These are phyloP conservation scores for Aureobasidium subglaciale DNA, from an alignment of 2,329 filamentous ascomycete species.

Conservation along the genomic window DNA sequence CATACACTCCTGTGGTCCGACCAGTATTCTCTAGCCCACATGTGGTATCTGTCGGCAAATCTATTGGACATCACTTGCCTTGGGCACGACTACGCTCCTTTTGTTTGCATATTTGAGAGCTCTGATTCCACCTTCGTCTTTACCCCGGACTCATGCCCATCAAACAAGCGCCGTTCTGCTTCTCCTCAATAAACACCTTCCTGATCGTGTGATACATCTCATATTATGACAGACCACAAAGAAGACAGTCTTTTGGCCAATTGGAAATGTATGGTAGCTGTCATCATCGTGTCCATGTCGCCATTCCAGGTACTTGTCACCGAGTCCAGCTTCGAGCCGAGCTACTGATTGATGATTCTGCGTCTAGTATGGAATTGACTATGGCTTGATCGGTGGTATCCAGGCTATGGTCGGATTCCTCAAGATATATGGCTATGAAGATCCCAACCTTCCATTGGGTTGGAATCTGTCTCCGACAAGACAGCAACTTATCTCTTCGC, in stretches of 20 bases:
- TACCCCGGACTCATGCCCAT: no score
- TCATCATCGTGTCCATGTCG: constrained; percentile 42
- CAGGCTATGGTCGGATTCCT: constrained; percentile 48
- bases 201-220: background rate
- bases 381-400: constrained; percentile 44
- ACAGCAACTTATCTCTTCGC: constrained; percentile 40
- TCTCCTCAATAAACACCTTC: background rate
- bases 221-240: background rate
- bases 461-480: constrained; percentile 32
- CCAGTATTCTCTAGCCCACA: background rate
- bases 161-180: no score
- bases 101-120: background rate
- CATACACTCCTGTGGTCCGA: no score
- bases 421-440: constrained; percentile 27
- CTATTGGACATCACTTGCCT: background rate
- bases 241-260: constrained; percentile 22
- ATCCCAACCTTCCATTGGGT: constrained; percentile 23
- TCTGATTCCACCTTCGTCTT: background rate
- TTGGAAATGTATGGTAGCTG: constrained; percentile 43
- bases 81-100: background rate
- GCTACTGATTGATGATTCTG: background rate
- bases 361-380: constrained; percentile 44
- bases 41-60: background rate
- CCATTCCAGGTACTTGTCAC: constrained; percentile 40
- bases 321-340: no score